Base-by-base conservation (phyloP, 176 grass and related monocot species). In the Carex scoparia region DNA sequence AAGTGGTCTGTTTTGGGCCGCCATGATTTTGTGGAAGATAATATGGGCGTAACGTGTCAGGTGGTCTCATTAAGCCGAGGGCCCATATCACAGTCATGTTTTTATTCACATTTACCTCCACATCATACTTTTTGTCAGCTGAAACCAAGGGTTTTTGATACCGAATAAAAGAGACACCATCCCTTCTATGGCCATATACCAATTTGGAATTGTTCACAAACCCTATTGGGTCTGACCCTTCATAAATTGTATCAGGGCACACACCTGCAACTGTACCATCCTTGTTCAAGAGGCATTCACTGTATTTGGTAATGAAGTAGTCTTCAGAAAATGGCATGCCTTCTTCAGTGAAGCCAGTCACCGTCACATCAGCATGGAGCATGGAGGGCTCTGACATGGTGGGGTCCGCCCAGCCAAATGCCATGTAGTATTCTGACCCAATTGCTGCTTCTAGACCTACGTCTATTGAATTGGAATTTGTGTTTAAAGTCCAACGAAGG, bases 381-480 rank as follows among this genome's bases (percentile, higher is more conserved):
- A 98, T 90, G 80, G 91, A 87, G 9, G 88, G 91, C 0, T 86
- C 30, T 4, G 76, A 84, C 69, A 66, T n/a, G 12, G 48, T 69
- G 11, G 95, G 89, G 7, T 82, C 49, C 1, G 91, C 88, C 95
- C 95, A 98, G 59, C 95, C 95, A 76, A 98, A 95, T 58, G 91
- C 91, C 90, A 98, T 89, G 82, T 98, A 95, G 89, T 95, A 95
- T 84, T 98, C 89, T 3, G 95, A 94, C 37, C 95, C 91, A 12
- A 91, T 63, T 0, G 88, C 78, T 2, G 93, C 93, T 85, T 98
- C 95, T 27, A 98, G 86, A 66, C 88, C 95, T 69, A 98, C 67
- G 68, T 94, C 89, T 75, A 98, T 84, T 61, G 93, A 86, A 85
- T 89, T 91, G 2, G 86, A 79, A 14, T 88, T 75, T 54, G 89